Evolutionary conservation across 129 eudicot species (phyloP).

Genomic region (Apium graveolens): DNA sequence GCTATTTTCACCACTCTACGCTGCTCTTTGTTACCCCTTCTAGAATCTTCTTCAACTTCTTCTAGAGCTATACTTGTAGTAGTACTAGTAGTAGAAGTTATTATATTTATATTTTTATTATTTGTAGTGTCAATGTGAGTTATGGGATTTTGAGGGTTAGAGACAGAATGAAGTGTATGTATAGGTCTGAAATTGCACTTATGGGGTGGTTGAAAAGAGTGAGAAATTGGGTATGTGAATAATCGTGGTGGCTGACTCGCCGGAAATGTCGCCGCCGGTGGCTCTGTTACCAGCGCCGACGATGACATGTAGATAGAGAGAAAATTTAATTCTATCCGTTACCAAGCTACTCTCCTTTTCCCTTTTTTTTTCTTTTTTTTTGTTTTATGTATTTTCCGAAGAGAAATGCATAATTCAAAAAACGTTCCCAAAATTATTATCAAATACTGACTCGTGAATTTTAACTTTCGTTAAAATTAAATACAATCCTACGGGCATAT

Average conservation of each 20-base stretch:
- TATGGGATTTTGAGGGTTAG: conserved; percentile 16
- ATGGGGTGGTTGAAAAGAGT: conserved; percentile 7
- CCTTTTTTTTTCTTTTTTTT: no score
- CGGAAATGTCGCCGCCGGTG: conserved; percentile 23
- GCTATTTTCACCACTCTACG: conserved; percentile 69
- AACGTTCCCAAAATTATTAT: no score
- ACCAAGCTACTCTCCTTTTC: background rate
- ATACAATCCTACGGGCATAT: no score
- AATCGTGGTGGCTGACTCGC: conserved; percentile 1
- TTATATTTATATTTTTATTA: background rate
- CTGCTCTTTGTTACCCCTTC: conserved; percentile 36
- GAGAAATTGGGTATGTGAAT: conserved; percentile 11
- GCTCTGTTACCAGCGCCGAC: background rate
- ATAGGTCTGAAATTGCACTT: background rate
- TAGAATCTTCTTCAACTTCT: background rate
- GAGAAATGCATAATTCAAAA: no score
- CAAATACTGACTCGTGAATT: no score
- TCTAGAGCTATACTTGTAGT: conserved; percentile 16
- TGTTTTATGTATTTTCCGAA: no score
- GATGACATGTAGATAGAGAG: background rate
- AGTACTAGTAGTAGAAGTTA: conserved; percentile 13
- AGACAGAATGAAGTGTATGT: conserved; percentile 10
- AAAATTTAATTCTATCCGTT: conserved; percentile 5
- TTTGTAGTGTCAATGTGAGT: conserved; percentile 7
- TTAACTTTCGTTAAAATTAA: no score